Base-by-base conservation (phyloP, 1,139 yeast species). In the Sugiyamaella grinbergsii region DNA sequence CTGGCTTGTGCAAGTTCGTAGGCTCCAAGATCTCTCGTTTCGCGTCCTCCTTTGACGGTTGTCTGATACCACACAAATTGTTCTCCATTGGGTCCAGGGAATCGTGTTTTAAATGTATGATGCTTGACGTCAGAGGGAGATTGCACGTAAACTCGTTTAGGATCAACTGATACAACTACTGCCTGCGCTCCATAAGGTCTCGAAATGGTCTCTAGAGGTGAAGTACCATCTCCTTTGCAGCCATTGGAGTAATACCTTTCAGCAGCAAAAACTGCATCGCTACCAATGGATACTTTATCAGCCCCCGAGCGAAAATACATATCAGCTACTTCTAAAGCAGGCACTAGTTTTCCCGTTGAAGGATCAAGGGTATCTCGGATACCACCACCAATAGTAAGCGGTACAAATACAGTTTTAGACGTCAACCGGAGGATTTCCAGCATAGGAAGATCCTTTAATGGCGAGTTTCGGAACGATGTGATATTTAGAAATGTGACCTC, bases 371-470 rank as follows among this genome's bases (percentile, higher is more conserved):
- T 80, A 66, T 93, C 98, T 59, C 88, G 84, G 57, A 93, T 93
- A 46, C 98, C 98, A 49, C 98, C 98, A 39, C 98, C 98, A 40
- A 93, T 96, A 0, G 98, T 93, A 57, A 93, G 75, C 4, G 98
- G 98, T 11, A 93, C 98, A 71, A 93, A 93, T 45, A 93, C 87
- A 0, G 94, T 83, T 68, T 86, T 85, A 7, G 96, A 95, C 0
- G 98, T 87, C 54, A 75, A 74, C 55, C 79, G 81, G 60, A 93
- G 76, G 1, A 93, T 97, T 63, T 90, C 88, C 52, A 93, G 74
- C 98, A 93, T 93, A 24, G 98, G 98, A 49, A 91, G 82, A 66
- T 93, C 98, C 56, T 78, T 81, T 47, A 91, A 69, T 1, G 98
- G 98, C 16, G 95, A 87, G 68, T 91, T 89, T 66, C 98, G 79